Base-by-base conservation (phyloP, 306 rosid genomes). In the Quercus berberidifolia region DNA sequence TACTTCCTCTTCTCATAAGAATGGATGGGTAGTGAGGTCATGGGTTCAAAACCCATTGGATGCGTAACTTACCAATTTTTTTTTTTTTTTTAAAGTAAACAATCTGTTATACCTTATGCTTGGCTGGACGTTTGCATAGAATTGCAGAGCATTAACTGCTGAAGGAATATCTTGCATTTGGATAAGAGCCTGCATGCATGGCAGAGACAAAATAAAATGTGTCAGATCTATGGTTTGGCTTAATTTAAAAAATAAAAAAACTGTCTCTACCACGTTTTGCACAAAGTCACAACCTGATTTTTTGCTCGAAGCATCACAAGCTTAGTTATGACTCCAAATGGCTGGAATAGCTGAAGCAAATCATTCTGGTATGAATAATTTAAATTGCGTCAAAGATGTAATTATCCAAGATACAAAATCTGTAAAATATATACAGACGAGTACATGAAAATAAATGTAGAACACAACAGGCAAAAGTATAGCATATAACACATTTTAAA, bases 231-330 rank as follows among this genome's bases (percentile, higher is more conserved):
- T 59, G 64, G 31, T 73, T 64, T 38, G 18, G 59, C 71, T 52
- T 71, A 62, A 79, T 60, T 68, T 59, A 21, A 9, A 38, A 58
- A 62, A 74, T 46, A 73, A 71, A 79, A 63, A 79, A 79, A 15
- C 19, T 63, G 21, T 13, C 8, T 19, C 67, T 33, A 74, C 18
- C 55, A 77, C 46, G 56, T 65, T 59, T 63, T 60, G 70, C 65
- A 70, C 69, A 35, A 75, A 80, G 72, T 60, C 57, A 81, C 76
- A 74, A 96, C 99, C 99, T 96, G 99, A 84, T 96, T 96, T 86
- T 96, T 96, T 1, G 99, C 97, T 31, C 99, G 98, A 82, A 96
- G 92, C 98, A 96, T 93, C 77, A 96, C 99, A 78, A 96, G 99
- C 91, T 96, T 96, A 52, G 96, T 96, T 82, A 96, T 93, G 76